Evolutionary conservation across 306 rosid species (phyloP).

Genomic region (Fragaria vesca): DNA sequence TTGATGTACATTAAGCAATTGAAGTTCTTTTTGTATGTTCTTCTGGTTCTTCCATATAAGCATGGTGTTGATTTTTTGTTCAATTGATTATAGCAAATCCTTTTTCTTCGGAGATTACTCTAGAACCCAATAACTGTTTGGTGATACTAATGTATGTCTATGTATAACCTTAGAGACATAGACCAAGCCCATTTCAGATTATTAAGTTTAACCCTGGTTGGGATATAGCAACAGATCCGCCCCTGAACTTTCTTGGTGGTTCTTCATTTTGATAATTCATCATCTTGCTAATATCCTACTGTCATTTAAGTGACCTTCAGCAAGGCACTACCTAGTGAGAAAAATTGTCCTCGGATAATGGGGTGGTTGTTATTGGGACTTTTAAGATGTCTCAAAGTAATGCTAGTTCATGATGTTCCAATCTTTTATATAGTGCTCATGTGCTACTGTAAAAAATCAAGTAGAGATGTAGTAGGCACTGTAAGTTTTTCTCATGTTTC

Average conservation of each 20-base stretch:
- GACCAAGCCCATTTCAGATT: not conserved
- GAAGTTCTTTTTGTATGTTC: not conserved
- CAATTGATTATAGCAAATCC: not conserved
- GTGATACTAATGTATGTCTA: not conserved
- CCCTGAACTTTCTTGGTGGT: constrained; percentile 2
- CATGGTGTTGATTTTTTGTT: not conserved
- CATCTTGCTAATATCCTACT: not conserved
- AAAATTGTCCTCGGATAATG: not conserved
- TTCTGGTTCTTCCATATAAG: not conserved
- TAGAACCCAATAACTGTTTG: not conserved
- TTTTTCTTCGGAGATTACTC: not conserved
- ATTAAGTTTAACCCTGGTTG: not conserved
- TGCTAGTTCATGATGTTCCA: not conserved
- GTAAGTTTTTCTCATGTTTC: constrained; percentile 1
- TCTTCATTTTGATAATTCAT: not conserved
- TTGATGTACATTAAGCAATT: not conserved
- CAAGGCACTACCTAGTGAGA: not conserved
- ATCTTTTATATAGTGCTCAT: not conserved
- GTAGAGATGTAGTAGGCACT: not conserved
- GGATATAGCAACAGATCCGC: not conserved
- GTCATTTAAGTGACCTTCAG: not conserved
- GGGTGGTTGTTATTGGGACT: not conserved
- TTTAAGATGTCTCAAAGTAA: not conserved
- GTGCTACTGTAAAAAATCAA: not conserved
- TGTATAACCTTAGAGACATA: not conserved